These are phyloP conservation scores for Physaria fendleri DNA, from an alignment of 345 rosid genomes.

Conservation along the genomic window DNA sequence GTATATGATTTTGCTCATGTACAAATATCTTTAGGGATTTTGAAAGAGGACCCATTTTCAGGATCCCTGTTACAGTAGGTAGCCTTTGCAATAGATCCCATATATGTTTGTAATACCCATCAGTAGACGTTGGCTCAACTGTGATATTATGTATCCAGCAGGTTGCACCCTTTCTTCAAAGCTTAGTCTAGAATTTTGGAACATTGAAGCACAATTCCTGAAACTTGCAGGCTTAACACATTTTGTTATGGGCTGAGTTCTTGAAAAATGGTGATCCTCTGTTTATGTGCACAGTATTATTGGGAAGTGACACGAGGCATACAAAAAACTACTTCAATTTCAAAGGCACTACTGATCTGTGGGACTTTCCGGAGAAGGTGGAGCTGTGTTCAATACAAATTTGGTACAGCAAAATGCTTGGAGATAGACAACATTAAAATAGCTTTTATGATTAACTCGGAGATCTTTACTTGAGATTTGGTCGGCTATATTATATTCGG, in stretches of 20 bases:
- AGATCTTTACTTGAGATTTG: conserved; percentile 42
- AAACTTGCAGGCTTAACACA: too few relatives aligned
- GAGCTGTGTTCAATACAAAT: conserved; percentile 10
- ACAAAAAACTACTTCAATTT: not conserved
- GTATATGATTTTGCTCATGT: not conserved
- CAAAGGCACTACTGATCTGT: not conserved
- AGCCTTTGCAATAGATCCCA: conserved; percentile 15
- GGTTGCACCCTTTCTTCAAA: conserved; percentile 58
- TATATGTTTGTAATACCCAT: not conserved
- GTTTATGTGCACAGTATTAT: not conserved
- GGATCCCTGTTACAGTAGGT: conserved; percentile 13
- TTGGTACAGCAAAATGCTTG: conserved; percentile 15
- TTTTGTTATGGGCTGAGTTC: not conserved
- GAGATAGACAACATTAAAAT: conserved; percentile 26
- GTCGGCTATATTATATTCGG: conserved; percentile 35
- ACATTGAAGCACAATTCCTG: conserved; percentile 66
- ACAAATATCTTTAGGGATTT: conserved; percentile 1
- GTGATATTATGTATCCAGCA: conserved; percentile 35
- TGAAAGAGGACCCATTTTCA: conserved; percentile 1
- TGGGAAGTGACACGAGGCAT: not conserved
- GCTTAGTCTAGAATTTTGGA: conserved; percentile 73
- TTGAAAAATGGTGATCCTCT: not conserved
- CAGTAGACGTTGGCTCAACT: not conserved
- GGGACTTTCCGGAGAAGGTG: not conserved
- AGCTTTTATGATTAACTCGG: conserved; percentile 8